Evolutionary conservation across 1,139 yeast genomes (phyloP).

Genomic region (Blastobotrys buckinghamii): DNA sequence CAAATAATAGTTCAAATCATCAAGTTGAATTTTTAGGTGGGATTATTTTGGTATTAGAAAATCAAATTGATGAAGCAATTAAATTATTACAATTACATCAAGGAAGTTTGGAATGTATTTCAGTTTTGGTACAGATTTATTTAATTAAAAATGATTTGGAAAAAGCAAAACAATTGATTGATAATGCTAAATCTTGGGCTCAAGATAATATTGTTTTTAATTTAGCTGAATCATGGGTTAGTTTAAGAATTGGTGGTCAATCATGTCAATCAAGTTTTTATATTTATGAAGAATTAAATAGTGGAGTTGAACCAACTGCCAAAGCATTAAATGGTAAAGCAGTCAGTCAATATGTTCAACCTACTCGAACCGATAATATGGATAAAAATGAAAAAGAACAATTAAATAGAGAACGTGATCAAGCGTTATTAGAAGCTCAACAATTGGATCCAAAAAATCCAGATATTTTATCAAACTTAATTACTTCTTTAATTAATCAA

Average conservation of each 20-base stretch:
- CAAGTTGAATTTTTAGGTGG: conserved; percentile 34
- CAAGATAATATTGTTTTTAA: conserved; percentile 65
- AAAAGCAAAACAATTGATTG: conserved; percentile 32
- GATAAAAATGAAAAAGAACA: conserved; percentile 41
- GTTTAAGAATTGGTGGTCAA: conserved; percentile 52
- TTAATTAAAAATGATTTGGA: conserved; percentile 32
- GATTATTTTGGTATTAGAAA: conserved; percentile 29
- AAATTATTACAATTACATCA: conserved; percentile 28
- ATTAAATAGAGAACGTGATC: conserved; percentile 17
- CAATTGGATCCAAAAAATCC: conserved; percentile 37
- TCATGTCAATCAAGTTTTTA: conserved; percentile 58
- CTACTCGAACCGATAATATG: conserved; percentile 38
- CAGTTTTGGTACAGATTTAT: conserved; percentile 35
- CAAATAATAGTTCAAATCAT: conserved; percentile 17
- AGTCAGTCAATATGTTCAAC: conserved; percentile 36
- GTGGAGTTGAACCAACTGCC: conserved; percentile 41
- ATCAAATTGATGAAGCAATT: conserved; percentile 32
- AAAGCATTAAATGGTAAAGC: conserved; percentile 44
- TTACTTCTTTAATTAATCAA: conserved; percentile 47
- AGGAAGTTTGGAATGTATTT: conserved; percentile 34
- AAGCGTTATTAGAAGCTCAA: conserved; percentile 39
- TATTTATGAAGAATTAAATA: conserved; percentile 65
- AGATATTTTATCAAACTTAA: conserved; percentile 54
- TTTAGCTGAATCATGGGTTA: conserved; percentile 62
- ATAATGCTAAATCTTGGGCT: conserved; percentile 43